A percentile compares a stretch with the other conserved stretches of the same genome.
These are phyloP conservation scores for Kodamaea suecica DNA, from an alignment of 1,139 yeast species.

Conservation along the genomic window DNA sequence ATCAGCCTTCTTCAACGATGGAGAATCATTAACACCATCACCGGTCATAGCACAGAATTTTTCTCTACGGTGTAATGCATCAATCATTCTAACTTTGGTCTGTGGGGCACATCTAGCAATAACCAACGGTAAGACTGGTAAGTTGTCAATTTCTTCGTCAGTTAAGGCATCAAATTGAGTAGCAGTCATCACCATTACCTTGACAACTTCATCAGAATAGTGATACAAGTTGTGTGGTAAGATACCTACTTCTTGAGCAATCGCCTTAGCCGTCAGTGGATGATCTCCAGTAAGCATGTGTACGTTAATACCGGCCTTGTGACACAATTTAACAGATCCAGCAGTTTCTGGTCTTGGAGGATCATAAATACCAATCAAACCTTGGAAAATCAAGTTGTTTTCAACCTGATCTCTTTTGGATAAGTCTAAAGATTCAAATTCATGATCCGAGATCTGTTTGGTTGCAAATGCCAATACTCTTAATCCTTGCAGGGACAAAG, in stretches of 20 bases:
- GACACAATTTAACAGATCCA: conserved; percentile 42
- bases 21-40: conserved; percentile 40
- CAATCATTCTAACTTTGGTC: conserved; percentile 50
- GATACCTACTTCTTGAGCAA: conserved; percentile 51
- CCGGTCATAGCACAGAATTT: conserved; percentile 42
- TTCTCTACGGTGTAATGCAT: conserved; percentile 45
- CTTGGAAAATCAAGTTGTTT: conserved; percentile 38
- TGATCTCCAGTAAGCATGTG: conserved; percentile 57
- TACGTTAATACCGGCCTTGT: conserved; percentile 51
- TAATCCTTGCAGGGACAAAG: conserved; percentile 40
- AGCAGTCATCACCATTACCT: conserved; percentile 45
- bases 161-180: conserved; percentile 39
- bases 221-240: conserved; percentile 41
- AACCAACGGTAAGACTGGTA: conserved; percentile 36
- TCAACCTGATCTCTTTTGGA: conserved; percentile 29
- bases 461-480: conserved; percentile 47
- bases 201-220: conserved; percentile 32
- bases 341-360: conserved; percentile 55
- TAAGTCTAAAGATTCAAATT: conserved; percentile 13
- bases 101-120: conserved; percentile 55
- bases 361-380: conserved; percentile 51
- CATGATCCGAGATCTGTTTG: conserved; percentile 13
- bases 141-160: conserved; percentile 29
- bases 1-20: conserved; percentile 36
- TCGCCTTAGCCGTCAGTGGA: conserved; percentile 51